Evolutionary conservation across 2,329 filamentous ascomycete species (phyloP).

Genomic region (Fusarium heterosporum): DNA sequence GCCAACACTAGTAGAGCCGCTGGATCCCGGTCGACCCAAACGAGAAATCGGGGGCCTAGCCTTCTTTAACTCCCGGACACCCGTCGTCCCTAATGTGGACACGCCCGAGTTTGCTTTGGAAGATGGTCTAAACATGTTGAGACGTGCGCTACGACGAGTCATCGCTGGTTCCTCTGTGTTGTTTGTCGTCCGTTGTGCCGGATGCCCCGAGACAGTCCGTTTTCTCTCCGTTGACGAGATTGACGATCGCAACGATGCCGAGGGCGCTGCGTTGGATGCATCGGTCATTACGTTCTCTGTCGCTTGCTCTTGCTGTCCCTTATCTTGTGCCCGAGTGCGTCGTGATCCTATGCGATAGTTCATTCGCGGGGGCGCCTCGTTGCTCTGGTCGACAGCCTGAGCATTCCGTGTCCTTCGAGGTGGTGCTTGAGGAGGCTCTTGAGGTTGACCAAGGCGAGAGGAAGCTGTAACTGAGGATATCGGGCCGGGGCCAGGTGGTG

Average conservation of each 20-base stretch:
- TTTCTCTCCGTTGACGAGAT: conserved; percentile 76
- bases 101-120: conserved; percentile 71
- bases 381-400: conserved; percentile 62
- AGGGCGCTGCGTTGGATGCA: conserved; percentile 50
- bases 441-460: conserved; percentile 43
- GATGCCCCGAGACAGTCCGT: conserved; percentile 90
- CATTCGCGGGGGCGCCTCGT: conserved; percentile 73
- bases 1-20: conserved; percentile 75
- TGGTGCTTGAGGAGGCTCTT: conserved; percentile 66
- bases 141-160: conserved; percentile 74
- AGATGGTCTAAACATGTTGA: conserved; percentile 77
- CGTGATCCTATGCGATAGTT: conserved; percentile 66
- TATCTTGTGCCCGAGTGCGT: conserved; percentile 55
- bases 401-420: conserved; percentile 65
- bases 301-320: conserved; percentile 47
- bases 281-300: conserved; percentile 59
- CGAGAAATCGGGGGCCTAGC: conserved; percentile 78
- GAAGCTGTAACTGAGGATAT: conserved; percentile 38
- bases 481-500: conserved; percentile 59
- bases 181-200: conserved; percentile 64
- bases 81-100: conserved; percentile 67
- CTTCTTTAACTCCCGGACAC: conserved; percentile 81
- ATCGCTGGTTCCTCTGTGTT: conserved; percentile 70
- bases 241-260: conserved; percentile 54
- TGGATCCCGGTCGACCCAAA: conserved; percentile 73